Evolutionary conservation across 1,139 yeast species (phyloP).

Genomic region (Hansenula lynferdii): DNA sequence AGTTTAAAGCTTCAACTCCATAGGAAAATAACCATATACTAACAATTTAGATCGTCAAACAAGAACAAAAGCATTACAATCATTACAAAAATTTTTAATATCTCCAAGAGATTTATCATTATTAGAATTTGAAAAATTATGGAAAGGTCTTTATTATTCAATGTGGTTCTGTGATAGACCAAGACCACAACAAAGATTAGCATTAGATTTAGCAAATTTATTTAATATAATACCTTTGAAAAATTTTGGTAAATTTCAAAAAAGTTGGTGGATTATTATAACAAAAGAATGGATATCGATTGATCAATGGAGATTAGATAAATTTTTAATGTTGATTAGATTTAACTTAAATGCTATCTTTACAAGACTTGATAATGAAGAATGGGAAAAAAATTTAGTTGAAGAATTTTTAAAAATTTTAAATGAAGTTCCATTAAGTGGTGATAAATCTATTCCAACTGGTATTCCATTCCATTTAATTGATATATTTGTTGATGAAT

Average conservation of each 20-base stretch:
- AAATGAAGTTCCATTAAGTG: slow-evolving; percentile 46
- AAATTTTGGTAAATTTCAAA: slow-evolving; percentile 46
- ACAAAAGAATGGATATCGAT: slow-evolving; percentile 78
- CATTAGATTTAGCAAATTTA: slow-evolving; percentile 65
- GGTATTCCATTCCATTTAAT: slow-evolving; percentile 83
- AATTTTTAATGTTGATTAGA: slow-evolving; percentile 77
- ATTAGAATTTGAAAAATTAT: slow-evolving; percentile 70
- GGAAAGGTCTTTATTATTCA: slow-evolving; percentile 90
- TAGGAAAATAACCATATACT: too few species aligned
- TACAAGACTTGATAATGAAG: slow-evolving; percentile 43
- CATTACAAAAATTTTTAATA: slow-evolving; percentile 56
- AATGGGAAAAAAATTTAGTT: slow-evolving; percentile 54
- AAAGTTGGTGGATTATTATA: slow-evolving; percentile 81
- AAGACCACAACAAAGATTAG: slow-evolving; percentile 81
- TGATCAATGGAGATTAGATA: slow-evolving; percentile 86
- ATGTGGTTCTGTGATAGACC: slow-evolving; percentile 98
- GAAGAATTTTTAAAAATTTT: slow-evolving; percentile 36
- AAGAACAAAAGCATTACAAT: slow-evolving; percentile 71
- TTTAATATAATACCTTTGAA: slow-evolving; percentile 37
- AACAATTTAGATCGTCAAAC: slow-evolving; percentile 45
- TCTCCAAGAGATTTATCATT: slow-evolving; percentile 34
- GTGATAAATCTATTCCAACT: slow-evolving; percentile 54
- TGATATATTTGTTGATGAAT: slow-evolving; percentile 82
- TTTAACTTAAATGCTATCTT: slow-evolving; percentile 53
- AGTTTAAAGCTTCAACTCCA: too few species aligned